Base-by-base conservation (phyloP, 345 rosid genomes). In the Salix purpurea region DNA sequence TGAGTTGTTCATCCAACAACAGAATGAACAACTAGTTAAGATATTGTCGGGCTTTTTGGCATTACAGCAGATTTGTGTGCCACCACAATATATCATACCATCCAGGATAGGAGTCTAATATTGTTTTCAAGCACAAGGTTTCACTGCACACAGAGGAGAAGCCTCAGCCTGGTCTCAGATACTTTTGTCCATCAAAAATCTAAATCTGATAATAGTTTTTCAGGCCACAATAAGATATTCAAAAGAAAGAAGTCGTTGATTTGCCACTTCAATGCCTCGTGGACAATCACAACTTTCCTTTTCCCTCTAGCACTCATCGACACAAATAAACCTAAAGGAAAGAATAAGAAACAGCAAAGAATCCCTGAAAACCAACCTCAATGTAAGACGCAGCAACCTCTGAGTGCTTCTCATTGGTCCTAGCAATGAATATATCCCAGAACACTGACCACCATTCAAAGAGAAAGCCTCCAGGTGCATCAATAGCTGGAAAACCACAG, bases 401-500 rank as follows among this genome's bases (percentile, higher is more conserved):
- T 9, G 98, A 96, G 79, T 96, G 99, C 87, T 96, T 96, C 83
- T 93, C 98, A 78, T 96, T 96, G 37, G 98, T 96, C 84, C 98
- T 92, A 34, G 99, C 99, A 83, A 96, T 96, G 76, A 96, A 96
- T 75, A 96, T 96, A 83, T 96, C 99, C 99, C 99, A 96, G 82
- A 96, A 96, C 65, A 96, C 99, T 11, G 99, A 96, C 99, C 99
- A 96, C 99, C 99, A 96, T 83, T 96, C 99, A 80, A 96, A 96
- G 60, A 96, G 92, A 84, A 96, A 96, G 30, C 99, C 99, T 32
- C 98, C 99, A 34, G 99, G 99, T 16, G 99, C 99, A 77, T 96
- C 98, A 73, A 96, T 96, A 36, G 99, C 99, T 93, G 88, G 74
- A 83, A 80, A 85, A 61, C 74, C 79, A 40, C 6, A 50, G 67